Percentiles rank a stretch among this genome's conserved stretches.
These are phyloP conservation scores for Davidsoniella eucalypti DNA, from an alignment of 2,329 filamentous ascomycete genomes.

Conservation along the genomic window DNA sequence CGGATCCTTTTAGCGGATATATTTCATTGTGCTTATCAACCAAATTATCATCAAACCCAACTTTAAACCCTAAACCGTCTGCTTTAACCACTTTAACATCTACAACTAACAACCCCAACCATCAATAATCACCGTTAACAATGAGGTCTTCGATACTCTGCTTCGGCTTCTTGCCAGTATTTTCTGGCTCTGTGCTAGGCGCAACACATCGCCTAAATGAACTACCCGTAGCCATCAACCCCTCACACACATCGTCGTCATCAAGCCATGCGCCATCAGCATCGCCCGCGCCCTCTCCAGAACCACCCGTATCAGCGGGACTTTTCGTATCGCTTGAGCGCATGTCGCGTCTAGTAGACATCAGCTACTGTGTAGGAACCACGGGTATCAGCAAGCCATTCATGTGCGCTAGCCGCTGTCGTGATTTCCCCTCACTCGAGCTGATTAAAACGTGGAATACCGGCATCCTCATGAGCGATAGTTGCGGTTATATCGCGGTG, in stretches of 20 bases:
- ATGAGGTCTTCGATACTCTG: constrained; percentile 5
- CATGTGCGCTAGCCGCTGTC: constrained; percentile 66
- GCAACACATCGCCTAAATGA: constrained; percentile 2
- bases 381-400: constrained; percentile 75
- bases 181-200: neutral
- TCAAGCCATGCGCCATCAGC: neutral
- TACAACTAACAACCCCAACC: no score
- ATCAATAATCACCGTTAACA: neutral
- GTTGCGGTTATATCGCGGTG: constrained; percentile 85
- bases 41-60: no score
- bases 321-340: constrained; percentile 77
- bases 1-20: no score
- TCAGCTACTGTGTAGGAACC: constrained; percentile 80
- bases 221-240: neutral
- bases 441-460: constrained; percentile 83
- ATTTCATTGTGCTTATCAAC: no score
- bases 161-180: constrained; percentile 2
- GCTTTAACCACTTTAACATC: no score
- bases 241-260: neutral
- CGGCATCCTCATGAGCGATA: constrained; percentile 70
- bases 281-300: constrained; percentile 21
- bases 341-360: constrained; percentile 79
- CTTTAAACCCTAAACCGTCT: no score
- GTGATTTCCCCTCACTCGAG: constrained; percentile 65
- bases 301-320: constrained; percentile 24